Evolutionary conservation across 768 basidiomycete genomes (phyloP).

Genomic region (Tephrocybe sp.): DNA sequence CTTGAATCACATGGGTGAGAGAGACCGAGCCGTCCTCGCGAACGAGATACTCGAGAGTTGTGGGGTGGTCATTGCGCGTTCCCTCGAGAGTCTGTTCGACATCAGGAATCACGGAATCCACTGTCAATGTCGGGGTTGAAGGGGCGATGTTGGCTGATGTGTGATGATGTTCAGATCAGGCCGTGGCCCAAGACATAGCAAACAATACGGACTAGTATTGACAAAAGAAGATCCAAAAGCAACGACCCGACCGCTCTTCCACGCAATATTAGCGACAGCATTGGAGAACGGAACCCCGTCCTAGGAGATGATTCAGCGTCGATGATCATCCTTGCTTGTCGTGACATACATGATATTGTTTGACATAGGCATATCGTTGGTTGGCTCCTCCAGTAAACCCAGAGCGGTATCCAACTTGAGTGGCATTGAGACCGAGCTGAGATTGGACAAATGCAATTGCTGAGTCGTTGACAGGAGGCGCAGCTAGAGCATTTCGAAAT

Average conservation of each 20-base stretch:
- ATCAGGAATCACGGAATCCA: constrained; percentile 31
- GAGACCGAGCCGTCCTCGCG: constrained; percentile 34
- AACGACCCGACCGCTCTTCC: constrained; percentile 37
- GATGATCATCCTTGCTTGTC: too few relatives aligned
- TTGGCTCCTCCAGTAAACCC: constrained; percentile 20
- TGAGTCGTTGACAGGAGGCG: constrained; percentile 26
- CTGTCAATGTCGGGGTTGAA: constrained; percentile 31
- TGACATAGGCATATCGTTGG: constrained; percentile 27
- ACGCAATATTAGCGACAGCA: constrained; percentile 43
- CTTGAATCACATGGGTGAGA: constrained; percentile 39
- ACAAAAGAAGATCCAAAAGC: constrained; percentile 43
- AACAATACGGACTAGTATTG: constrained; percentile 23
- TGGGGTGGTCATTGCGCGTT: constrained; percentile 31
- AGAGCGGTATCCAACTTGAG: constrained; percentile 20
- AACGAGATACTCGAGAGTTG: constrained; percentile 38
- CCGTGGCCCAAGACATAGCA: background rate
- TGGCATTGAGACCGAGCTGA: constrained; percentile 22
- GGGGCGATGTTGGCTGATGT: constrained; percentile 23
- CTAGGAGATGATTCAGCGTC: constrained; percentile 7
- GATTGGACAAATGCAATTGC: constrained; percentile 28
- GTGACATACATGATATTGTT: constrained; percentile 28
- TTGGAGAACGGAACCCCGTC: constrained; percentile 30
- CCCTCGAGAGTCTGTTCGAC: constrained; percentile 34
- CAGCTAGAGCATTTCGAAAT: constrained; percentile 14
- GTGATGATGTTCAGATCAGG: background rate